Conservation (phyloP, 345 rosid species). For the Pelargonium nanum region DNA sequence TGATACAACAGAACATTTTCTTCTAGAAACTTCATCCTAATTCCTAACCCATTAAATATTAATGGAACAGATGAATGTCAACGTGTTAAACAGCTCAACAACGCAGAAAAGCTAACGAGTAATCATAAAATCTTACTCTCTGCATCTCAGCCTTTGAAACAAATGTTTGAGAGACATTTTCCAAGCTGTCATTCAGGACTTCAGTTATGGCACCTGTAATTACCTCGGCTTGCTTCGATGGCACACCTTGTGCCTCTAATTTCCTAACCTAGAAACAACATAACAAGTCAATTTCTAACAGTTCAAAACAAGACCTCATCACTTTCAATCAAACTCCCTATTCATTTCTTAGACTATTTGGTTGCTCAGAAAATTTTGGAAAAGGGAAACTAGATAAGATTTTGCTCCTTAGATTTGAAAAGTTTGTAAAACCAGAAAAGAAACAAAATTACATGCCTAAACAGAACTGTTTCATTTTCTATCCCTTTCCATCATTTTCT, state of each 20-base stretch:
- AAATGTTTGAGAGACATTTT: conserved; percentile 62
- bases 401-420: neutral
- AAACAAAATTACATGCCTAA: neutral
- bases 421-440: neutral
- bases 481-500: neutral
- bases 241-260: conserved; percentile 72
- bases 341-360: neutral
- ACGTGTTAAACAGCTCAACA: neutral
- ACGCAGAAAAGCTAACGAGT: neutral
- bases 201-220: conserved; percentile 68
- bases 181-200: conserved; percentile 64
- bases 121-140: conserved; percentile 35
- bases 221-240: conserved; percentile 88
- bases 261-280: conserved; percentile 52
- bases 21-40: no score
- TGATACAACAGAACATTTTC: neutral
- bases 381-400: no score
- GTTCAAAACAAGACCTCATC: neutral
- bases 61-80: neutral
- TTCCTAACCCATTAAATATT: no score
- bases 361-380: neutral
- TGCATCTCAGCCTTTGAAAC: conserved; percentile 80
- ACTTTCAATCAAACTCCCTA: neutral
- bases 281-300: neutral
- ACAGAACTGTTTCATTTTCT: neutral